Evolutionary conservation across 345 rosid species (phyloP).

Genomic region (Nasturtium officinale): DNA sequence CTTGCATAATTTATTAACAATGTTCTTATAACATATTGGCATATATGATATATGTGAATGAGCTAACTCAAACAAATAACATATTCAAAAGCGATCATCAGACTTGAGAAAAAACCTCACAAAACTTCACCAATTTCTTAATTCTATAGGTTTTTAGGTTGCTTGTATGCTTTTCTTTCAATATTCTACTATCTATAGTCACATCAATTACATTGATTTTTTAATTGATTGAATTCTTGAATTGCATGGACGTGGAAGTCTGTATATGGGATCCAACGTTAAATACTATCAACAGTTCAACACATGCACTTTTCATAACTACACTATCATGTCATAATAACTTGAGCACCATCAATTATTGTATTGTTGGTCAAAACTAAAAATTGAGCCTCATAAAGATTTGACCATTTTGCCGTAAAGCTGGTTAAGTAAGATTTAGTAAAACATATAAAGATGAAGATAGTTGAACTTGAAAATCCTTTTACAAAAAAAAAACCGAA

Average conservation of each 20-base stretch:
- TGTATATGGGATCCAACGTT: neutral
- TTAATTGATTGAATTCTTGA: neutral
- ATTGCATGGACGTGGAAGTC: neutral
- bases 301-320: neutral
- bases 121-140: neutral
- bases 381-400: neutral
- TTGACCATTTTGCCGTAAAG: too few relatives aligned
- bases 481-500: neutral
- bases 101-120: too few relatives aligned
- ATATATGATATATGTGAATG: neutral
- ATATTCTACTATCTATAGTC: neutral
- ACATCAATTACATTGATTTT: too few relatives aligned
- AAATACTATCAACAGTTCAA: neutral
- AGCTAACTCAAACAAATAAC: neutral
- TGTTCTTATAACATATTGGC: neutral
- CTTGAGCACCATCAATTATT: neutral
- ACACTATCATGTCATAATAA: neutral
- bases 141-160: neutral
- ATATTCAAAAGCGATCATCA: neutral
- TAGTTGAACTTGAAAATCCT: neutral
- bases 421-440: neutral
- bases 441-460: neutral
- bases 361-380: neutral
- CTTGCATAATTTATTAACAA: neutral
- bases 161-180: neutral